Percentiles rank a stretch among this genome's conserved stretches.
phyloP scores from a whole-genome alignment of 2,329 filamentous ascomycete genomes.

The Aureobasidium uvarum region DNA sequence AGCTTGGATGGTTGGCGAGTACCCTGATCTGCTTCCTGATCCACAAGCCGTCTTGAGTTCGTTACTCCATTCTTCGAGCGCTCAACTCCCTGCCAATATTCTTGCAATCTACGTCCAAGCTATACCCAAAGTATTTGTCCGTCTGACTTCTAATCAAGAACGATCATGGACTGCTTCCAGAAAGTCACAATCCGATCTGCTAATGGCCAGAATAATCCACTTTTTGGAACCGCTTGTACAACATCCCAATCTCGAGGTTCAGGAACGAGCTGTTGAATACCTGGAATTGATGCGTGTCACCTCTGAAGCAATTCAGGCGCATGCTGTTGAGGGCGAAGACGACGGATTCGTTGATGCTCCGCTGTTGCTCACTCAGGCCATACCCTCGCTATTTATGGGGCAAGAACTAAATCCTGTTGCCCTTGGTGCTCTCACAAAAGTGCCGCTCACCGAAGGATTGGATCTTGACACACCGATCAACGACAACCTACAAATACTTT shows the following conservation, averaged over 20 bases:
- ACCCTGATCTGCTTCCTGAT: conserved; percentile 66
- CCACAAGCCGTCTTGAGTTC: conserved; percentile 71
- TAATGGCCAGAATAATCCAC: conserved; percentile 78
- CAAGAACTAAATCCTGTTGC: conserved; percentile 93
- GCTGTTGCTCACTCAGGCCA: conserved; percentile 81
- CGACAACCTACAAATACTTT: conserved; percentile 63
- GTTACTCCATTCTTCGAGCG: conserved; percentile 66
- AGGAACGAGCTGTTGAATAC: conserved; percentile 91
- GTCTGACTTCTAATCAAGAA: conserved; percentile 64
- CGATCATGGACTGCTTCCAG: conserved; percentile 69
- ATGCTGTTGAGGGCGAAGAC: conserved; percentile 56
- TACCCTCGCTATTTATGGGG: conserved; percentile 81
- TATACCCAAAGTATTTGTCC: conserved; percentile 77
- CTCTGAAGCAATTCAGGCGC: conserved; percentile 71
- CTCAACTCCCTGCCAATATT: conserved; percentile 60
- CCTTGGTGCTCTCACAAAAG: conserved; percentile 75
- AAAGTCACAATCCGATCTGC: conserved; percentile 70
- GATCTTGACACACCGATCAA: conserved; percentile 84
- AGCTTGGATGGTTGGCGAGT: conserved; percentile 88
- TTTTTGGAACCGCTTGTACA: conserved; percentile 74
- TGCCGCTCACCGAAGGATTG: conserved; percentile 72
- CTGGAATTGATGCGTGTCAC: conserved; percentile 84
- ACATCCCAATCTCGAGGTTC: conserved; percentile 88
- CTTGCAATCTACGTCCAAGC: conserved; percentile 82
- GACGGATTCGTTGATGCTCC: conserved; percentile 74